Base-by-base conservation (phyloP, 306 rosid genomes). In the Trifolium dubium region DNA sequence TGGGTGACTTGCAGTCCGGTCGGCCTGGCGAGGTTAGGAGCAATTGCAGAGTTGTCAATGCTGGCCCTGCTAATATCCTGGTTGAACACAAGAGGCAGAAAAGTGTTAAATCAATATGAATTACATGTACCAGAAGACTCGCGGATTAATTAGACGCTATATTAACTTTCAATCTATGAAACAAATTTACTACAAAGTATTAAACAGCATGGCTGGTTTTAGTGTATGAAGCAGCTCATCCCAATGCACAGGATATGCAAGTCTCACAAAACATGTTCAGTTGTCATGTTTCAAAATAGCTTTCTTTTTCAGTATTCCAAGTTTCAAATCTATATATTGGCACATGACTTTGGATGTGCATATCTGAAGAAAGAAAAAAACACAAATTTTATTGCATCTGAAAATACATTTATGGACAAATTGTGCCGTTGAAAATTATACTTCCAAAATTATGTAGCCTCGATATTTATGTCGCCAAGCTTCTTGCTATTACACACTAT, bases 1-100 rank as follows among this genome's bases (percentile, higher is more conserved):
- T 93, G 96, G 96, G 98, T 4, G 96, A 89, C 46, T 85, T 93
- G 85, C 92, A 85, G 56, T 78, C 82, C 4, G 86, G 83, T 55
- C 73, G 50, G 0, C 94, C 90, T 0, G 95, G 98, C 40, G 96
- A 93, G 88, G 81, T 91, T 13, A 82, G 98, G 79, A 83, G 67
- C 68, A 86, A 93, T 32, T 93, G 97, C 76, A 81, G 98, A 79
- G 85, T 85, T 10, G 94, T 55, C 3, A 93, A 88, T 64, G 12
- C 73, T 18, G 78, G 62, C 2, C n/a, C 58, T 0, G 5, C 30
- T 46, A 51, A 68, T 40, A 8, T 70, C 47, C 71, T 77, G 34
- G 23, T 39, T 69, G 37, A 61, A 35, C 9, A 51, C 47, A 54
- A 41, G 12, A 47, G 18, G 60, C 41, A 15, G 63, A 49, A 18